These are phyloP conservation scores for Talaromyces sp. DNA, from an alignment of 2,329 filamentous ascomycete genomes.

Conservation along the genomic window DNA sequence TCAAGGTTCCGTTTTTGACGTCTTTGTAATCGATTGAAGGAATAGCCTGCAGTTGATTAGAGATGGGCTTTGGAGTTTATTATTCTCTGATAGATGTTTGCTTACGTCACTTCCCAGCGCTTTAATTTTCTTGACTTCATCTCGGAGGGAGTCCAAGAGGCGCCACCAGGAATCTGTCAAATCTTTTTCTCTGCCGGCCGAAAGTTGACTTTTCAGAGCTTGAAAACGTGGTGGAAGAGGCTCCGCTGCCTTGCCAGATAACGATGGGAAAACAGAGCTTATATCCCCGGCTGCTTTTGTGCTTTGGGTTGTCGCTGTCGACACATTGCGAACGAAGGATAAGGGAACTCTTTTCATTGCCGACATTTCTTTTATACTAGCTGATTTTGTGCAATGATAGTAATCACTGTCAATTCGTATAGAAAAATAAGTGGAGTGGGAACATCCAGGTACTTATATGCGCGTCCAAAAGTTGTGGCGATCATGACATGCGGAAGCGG, in stretches of 20 bases:
- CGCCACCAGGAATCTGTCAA: constrained; percentile 42
- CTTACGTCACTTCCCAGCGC: constrained; percentile 40
- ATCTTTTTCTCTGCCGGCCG: constrained; percentile 38
- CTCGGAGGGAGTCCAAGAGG: constrained; percentile 37
- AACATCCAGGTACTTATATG: neutral
- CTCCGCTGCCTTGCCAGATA: constrained; percentile 34
- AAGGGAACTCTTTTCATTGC: neutral
- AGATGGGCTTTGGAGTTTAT: too few relatives aligned
- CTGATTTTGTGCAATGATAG: neutral
- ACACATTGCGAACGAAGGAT: constrained; percentile 1
- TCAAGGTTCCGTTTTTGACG: constrained; percentile 20
- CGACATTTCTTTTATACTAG: neutral
- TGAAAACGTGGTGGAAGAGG: constrained; percentile 43
- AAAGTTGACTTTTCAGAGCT: constrained; percentile 38
- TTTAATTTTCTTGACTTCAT: constrained; percentile 42
- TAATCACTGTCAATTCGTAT: neutral
- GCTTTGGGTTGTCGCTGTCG: constrained; percentile 24
- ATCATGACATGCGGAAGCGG: neutral
- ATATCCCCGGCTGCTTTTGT: constrained; percentile 47
- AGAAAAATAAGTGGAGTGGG: neutral
- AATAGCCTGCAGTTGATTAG: constrained; percentile 31
- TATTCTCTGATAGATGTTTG: neutral
- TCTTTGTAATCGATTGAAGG: constrained; percentile 43
- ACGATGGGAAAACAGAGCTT: constrained; percentile 46
- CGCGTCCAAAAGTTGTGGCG: neutral